Base-by-base conservation (phyloP, 768 basidiomycete species). In the Pisolithus orientalis region DNA sequence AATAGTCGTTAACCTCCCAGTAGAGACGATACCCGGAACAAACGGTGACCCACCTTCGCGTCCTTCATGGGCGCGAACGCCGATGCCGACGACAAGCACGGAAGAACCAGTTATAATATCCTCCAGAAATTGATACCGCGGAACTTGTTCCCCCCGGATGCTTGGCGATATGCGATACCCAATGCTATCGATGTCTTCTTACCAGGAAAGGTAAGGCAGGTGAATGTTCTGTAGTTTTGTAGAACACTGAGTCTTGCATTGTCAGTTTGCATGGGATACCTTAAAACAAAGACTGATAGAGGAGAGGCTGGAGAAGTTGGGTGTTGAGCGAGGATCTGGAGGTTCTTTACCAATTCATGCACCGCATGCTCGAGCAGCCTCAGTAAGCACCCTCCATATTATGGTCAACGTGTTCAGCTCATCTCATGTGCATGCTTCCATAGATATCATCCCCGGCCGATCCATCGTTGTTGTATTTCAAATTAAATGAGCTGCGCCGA, bases 381-480 rank as follows among this genome's bases (percentile, higher is more conserved):
- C 90, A 57, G 90, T 92, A 66, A 58, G 83, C 81, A 43, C 45
- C 57, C 58, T 54, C 52, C 59, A 50, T 58, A 44, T 52, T 4
- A 53, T 44, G 60, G 49, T 55, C 40, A 54, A 48, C 54, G 57
- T 59, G 65, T 57, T 52, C 39, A 47, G 51, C 13, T 34, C 34
- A 34, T 34, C 42, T 39, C 34, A 43, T 43, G 45, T 49, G 49
- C 39, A 53, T 24, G 17, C 43, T 50, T 28, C 52, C 37, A 24
- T 61, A 93, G 90, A 88, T 92, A 69, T 92, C 90, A 2, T 91
- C 89, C n/a, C 89, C 90, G 28, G 90, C 90, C 4, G 90, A 92
- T 63, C 90, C 90, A 28, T 85, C 87, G 17, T 68, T 93, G 24
- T 73, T 93, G 17, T 77, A 82, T 57, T 90, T 86, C 71, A 91